Evolutionary conservation across 73 alveolate genomes (phyloP).

Genomic region (Paramecium sonneborni): DNA sequence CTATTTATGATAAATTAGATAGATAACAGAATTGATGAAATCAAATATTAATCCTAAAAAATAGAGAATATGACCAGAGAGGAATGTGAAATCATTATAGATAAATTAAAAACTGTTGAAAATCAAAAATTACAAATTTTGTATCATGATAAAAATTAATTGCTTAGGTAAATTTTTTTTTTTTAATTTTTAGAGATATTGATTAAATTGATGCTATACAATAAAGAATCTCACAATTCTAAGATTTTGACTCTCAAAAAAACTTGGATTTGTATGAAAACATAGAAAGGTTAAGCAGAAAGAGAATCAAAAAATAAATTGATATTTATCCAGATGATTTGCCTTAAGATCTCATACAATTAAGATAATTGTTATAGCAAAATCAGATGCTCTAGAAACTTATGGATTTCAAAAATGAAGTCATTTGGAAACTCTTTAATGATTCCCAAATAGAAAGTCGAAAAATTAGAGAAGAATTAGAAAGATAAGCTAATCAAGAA

Average conservation of each 20-base stretch:
- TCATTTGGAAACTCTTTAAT: conserved; percentile 2
- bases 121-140: neutral
- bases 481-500: conserved; percentile 27
- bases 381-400: neutral
- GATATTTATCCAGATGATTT: conserved; percentile 31
- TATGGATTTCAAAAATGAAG: conserved; percentile 44
- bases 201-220: neutral
- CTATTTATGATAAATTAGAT: neutral
- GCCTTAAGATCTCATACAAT: neutral
- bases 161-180: neutral
- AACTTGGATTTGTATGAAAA: neutral
- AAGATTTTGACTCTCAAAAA: neutral
- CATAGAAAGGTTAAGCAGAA: neutral
- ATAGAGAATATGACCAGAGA: conserved; percentile 17
- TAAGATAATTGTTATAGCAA: neutral
- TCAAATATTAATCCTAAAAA: neutral
- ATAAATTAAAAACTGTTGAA: conserved; percentile 8
- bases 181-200: neutral
- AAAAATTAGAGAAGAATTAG: neutral
- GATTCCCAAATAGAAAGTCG: neutral
- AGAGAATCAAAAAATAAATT: neutral
- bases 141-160: conserved; percentile 9
- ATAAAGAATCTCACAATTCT: neutral
- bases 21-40: conserved; percentile 36
- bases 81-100: neutral